Conservation (phyloP, 2,329 filamentous ascomycete genomes). For the Apiospora aurea region DNA sequence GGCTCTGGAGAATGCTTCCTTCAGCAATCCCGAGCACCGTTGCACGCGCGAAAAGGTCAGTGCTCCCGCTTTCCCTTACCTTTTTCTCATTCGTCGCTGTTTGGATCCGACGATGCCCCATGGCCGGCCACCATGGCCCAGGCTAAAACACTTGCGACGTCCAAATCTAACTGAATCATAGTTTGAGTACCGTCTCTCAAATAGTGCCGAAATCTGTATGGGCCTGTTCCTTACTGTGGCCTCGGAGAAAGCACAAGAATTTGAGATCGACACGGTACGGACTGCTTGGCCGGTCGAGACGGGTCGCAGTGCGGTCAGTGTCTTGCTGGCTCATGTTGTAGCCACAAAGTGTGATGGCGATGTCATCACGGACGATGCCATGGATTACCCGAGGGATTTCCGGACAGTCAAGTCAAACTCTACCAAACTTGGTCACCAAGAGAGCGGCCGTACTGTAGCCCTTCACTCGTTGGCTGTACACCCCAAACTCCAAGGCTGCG, state of each 20-base stretch:
- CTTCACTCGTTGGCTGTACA: slow-evolving; percentile 84
- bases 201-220: slow-evolving; percentile 78
- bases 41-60: slow-evolving; percentile 62
- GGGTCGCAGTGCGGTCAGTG: slow-evolving; percentile 60
- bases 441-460: slow-evolving; percentile 76
- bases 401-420: slow-evolving; percentile 52
- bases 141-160: not conserved
- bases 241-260: slow-evolving; percentile 53
- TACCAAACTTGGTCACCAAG: slow-evolving; percentile 70
- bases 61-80: slow-evolving; percentile 22
- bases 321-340: slow-evolving; percentile 80
- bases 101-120: not conserved
- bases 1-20: slow-evolving; percentile 62
- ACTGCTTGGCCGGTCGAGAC: slow-evolving; percentile 66
- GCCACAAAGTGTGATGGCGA: slow-evolving; percentile 71
- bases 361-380: slow-evolving; percentile 76
- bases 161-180: slow-evolving; percentile 43
- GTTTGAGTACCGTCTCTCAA: slow-evolving; percentile 78
- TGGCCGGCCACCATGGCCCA: not conserved
- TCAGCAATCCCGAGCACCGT: slow-evolving; percentile 56
- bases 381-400: slow-evolving; percentile 77
- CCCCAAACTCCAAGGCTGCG: slow-evolving; percentile 75
- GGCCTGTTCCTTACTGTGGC: slow-evolving; percentile 78
- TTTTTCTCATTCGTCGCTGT: not conserved
- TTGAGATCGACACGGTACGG: slow-evolving; percentile 60